Conservation (phyloP, 352 stramenopile species). For the Pythium brachiatum region DNA sequence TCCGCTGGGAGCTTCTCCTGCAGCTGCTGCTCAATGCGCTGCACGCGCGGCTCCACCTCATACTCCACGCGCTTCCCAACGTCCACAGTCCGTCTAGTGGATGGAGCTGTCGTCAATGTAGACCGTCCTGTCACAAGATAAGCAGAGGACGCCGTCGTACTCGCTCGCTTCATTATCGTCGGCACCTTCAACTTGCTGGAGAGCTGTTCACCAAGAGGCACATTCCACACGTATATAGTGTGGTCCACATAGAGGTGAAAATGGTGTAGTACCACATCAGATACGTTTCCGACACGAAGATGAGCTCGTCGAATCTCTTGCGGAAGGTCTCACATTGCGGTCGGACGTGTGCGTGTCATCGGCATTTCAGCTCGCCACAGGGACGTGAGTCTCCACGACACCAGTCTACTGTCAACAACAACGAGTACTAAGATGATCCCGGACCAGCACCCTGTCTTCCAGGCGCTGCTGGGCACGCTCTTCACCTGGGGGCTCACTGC, state of each 20-base stretch:
- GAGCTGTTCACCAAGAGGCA: no score
- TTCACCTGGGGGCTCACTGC: conserved; percentile 85
- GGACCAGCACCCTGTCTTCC: conserved; percentile 64
- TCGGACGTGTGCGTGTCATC: conserved; percentile 1
- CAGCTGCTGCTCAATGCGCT: conserved; percentile 56
- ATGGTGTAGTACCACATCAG: conserved; percentile 5
- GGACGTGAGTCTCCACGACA: not conserved
- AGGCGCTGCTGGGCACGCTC: conserved; percentile 80
- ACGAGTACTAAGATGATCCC: conserved; percentile 52
- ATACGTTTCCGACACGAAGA: not conserved
- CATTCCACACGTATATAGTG: not conserved
- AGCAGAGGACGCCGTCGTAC: not conserved
- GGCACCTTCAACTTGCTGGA: not conserved
- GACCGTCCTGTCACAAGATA: not conserved
- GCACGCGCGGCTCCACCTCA: conserved; percentile 44
- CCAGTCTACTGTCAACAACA: not conserved
- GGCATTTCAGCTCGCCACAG: not conserved
- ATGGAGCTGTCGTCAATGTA: not conserved
- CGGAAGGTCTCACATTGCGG: not conserved
- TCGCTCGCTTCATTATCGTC: not conserved
- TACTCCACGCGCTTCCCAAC: conserved; percentile 20
- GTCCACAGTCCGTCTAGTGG: not conserved
- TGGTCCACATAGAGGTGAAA: conserved; percentile 8
- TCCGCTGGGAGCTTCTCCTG: conserved; percentile 34
- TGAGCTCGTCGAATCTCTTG: conserved; percentile 6